Evolutionary conservation across 805 yeast species (phyloP).

Genomic region (Hanseniaspora clermontiae): DNA sequence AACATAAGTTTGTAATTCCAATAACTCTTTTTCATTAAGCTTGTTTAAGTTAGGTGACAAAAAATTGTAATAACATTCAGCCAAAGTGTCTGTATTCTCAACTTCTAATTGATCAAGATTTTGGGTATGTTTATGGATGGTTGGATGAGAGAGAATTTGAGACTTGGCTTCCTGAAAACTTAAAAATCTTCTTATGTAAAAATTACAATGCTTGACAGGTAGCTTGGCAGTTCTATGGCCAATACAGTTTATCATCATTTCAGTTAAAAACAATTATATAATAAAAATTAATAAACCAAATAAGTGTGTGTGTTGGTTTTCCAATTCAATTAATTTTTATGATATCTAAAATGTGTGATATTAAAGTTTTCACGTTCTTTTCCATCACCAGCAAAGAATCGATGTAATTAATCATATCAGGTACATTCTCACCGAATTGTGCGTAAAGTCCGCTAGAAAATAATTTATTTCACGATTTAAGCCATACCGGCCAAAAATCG

Average conservation of each 20-base stretch:
- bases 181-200: not conserved
- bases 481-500: no score
- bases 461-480: no score
- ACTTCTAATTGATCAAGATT: not conserved
- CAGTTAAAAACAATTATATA: no score
- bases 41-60: not conserved
- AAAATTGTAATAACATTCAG: not conserved
- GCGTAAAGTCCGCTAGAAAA: no score
- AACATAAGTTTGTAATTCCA: not conserved
- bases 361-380: no score
- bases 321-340: no score
- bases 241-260: not conserved
- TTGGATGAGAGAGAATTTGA: not conserved
- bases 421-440: no score
- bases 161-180: not conserved
- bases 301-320: no score
- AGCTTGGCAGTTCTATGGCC: not conserved
- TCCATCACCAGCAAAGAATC: no score
- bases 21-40: not conserved
- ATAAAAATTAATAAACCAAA: no score
- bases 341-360: no score
- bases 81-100: not conserved
- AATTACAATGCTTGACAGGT: not conserved
- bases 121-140: not conserved
- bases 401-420: no score